A percentile compares a stretch with the other conserved stretches of the same genome.
Conservation (phyloP, 2,329 filamentous ascomycete genomes). For the Pyricularia pennisetigena region DNA sequence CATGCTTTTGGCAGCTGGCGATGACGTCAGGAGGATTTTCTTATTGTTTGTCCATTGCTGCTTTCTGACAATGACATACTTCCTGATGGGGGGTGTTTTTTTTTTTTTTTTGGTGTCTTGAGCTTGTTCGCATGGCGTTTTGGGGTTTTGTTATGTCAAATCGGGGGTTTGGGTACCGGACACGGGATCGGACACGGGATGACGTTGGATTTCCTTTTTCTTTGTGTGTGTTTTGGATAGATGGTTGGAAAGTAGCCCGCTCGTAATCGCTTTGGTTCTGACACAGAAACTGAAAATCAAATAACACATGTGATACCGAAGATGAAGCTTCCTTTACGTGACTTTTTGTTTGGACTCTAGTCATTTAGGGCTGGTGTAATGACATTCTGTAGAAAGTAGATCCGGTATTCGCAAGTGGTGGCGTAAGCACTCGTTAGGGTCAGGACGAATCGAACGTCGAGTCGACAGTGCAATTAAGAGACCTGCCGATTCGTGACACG, state of each 20-base stretch:
- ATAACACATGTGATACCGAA: background rate
- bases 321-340: background rate
- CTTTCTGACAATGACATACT: too few relatives aligned
- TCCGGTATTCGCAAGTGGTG: background rate
- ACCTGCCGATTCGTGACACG: background rate
- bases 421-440: background rate
- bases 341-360: background rate
- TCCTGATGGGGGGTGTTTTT: too few relatives aligned
- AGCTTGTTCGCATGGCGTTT: too few relatives aligned
- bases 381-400: background rate
- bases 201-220: too few relatives aligned
- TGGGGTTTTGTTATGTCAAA: too few relatives aligned
- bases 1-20: too few relatives aligned
- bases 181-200: too few relatives aligned
- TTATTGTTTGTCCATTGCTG: too few relatives aligned
- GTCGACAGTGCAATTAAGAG: background rate
- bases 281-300: background rate
- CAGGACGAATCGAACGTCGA: background rate
- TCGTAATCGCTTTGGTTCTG: background rate
- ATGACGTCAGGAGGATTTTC: too few relatives aligned
- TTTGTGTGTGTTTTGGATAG: too few relatives aligned
- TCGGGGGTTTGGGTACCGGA: too few relatives aligned
- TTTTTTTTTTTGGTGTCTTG: too few relatives aligned
- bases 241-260: background rate
- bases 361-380: background rate